Percentiles rank a stretch among this genome's conserved stretches.
Evolutionary conservation across 306 rosid genomes (phyloP).

Genomic region (Morella rubra): DNA sequence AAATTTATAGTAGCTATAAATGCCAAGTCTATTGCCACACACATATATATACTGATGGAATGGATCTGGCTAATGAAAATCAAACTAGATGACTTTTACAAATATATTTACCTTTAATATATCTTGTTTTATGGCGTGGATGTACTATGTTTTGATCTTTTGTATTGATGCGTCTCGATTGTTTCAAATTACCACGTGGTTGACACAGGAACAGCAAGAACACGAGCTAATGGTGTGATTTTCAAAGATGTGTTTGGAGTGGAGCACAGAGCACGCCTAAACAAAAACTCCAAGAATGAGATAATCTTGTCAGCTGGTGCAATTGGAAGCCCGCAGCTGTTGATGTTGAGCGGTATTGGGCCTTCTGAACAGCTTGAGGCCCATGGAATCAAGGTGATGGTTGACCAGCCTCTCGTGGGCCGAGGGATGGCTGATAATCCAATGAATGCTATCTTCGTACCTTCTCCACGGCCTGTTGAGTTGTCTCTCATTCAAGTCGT

Average conservation of each 20-base stretch:
- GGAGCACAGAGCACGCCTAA: conserved; percentile 47
- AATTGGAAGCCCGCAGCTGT: conserved; percentile 67
- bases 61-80: no score
- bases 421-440: conserved; percentile 83
- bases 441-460: conserved; percentile 52
- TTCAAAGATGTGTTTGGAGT: conserved; percentile 55
- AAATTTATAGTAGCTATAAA: no score
- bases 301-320: conserved; percentile 72
- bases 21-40: no score
- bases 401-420: conserved; percentile 65
- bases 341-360: conserved; percentile 77
- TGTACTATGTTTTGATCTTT: no score
- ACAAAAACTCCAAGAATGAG: conserved; percentile 36
- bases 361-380: conserved; percentile 59
- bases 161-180: no score
- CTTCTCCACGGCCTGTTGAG: conserved; percentile 74
- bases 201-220: conserved; percentile 40
- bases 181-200: not conserved
- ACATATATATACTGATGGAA: no score
- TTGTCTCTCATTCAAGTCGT: conserved; percentile 61
- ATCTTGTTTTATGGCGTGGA: no score
- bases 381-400: conserved; percentile 48
- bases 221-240: conserved; percentile 65
- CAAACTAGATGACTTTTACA: no score
- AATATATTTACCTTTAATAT: no score